Percentiles rank a stretch among this genome's conserved stretches.
Conservation (phyloP, 2,329 filamentous ascomycete species). For the Clarireedia hainanense region DNA sequence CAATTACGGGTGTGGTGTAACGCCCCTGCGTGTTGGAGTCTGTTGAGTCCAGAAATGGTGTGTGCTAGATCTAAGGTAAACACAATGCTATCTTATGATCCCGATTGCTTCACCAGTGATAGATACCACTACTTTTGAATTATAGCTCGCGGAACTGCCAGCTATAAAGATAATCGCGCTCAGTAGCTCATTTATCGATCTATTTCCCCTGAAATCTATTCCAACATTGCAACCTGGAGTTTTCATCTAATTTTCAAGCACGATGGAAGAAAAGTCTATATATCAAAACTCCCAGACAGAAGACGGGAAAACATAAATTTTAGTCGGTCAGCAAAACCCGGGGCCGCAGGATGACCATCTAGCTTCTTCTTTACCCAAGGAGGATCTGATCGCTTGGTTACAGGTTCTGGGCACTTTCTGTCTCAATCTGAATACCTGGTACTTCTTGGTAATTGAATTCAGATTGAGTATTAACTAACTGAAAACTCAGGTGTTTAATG, state of each 20-base stretch:
- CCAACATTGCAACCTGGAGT: too few species aligned
- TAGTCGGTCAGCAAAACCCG: neutral
- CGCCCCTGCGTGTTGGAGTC: too few species aligned
- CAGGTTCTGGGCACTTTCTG: neutral
- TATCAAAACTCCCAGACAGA: neutral
- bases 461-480: neutral
- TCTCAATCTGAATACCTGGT: neutral
- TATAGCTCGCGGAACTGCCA: too few species aligned
- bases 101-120: too few species aligned
- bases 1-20: too few species aligned
- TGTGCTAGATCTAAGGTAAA: too few species aligned
- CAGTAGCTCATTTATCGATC: too few species aligned
- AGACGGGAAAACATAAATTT: neutral
- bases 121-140: too few species aligned
- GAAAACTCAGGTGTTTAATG: neutral
- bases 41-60: too few species aligned
- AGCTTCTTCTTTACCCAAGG: neutral
- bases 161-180: too few species aligned
- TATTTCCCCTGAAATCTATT: too few species aligned
- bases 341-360: neutral
- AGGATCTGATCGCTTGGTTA: neutral
- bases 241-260: neutral
- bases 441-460: constrained; percentile 16
- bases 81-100: too few species aligned
- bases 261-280: neutral